A percentile compares a stretch with the other conserved stretches of the same genome.
These are phyloP conservation scores for Aureobasidium subglaciale DNA, from an alignment of 2,329 filamentous ascomycete species.

Conservation along the genomic window DNA sequence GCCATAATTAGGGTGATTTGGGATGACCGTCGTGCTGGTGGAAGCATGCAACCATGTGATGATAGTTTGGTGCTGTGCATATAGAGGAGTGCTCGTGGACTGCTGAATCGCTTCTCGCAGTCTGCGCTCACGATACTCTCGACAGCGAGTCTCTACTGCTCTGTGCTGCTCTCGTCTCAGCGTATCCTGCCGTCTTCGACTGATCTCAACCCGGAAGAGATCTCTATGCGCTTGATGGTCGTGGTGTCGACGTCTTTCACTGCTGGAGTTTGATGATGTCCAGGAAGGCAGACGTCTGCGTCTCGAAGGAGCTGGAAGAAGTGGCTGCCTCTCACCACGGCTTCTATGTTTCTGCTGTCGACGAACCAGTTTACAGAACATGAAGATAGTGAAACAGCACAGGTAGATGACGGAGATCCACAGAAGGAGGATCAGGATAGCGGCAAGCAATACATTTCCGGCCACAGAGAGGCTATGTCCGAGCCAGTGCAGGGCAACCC, in stretches of 20 bases:
- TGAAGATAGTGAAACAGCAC: neutral
- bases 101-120: neutral
- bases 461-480: neutral
- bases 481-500: neutral
- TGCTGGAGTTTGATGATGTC: neutral
- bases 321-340: neutral
- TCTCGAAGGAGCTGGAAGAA: neutral
- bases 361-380: neutral
- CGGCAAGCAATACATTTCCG: neutral
- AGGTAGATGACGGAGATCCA: slow-evolving; percentile 7
- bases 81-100: neutral
- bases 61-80: neutral
- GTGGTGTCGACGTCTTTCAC: neutral
- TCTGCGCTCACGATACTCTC: slow-evolving; percentile 2
- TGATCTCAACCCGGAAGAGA: neutral
- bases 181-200: slow-evolving; percentile 1
- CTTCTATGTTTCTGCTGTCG: neutral
- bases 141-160: neutral
- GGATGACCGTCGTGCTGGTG: neutral
- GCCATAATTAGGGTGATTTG: neutral
- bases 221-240: slow-evolving; percentile 1
- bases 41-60: slow-evolving; percentile 7
- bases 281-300: slow-evolving; percentile 8
- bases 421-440: neutral
- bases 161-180: slow-evolving; percentile 4